Percentiles rank a stretch among this genome's conserved stretches.
These are phyloP conservation scores for Zizania palustris DNA, from an alignment of 202 grass and related monocot genomes.

Conservation along the genomic window DNA sequence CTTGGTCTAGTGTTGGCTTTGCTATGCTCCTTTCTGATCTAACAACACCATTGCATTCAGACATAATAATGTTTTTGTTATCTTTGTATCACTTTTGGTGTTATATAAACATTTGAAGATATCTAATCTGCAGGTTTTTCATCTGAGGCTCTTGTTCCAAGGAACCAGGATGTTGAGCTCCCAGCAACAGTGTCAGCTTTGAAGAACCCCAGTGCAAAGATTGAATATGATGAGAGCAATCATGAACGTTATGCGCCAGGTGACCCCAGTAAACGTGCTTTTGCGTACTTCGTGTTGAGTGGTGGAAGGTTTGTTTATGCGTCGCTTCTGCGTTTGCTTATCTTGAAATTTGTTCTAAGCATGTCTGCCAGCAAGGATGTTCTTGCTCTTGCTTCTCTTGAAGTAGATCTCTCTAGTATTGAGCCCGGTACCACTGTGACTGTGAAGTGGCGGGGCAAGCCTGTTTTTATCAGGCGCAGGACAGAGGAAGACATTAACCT, in stretches of 20 bases:
- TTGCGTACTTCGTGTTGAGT: constrained; percentile 91
- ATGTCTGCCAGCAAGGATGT: constrained; percentile 95
- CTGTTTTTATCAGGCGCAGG: constrained; percentile 85
- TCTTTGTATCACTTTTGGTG: constrained; percentile 2
- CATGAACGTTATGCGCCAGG: constrained; percentile 76
- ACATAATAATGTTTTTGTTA: constrained; percentile 28
- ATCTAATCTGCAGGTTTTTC: constrained; percentile 62
- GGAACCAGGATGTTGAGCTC: constrained; percentile 64
- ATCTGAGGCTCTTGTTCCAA: constrained; percentile 69
- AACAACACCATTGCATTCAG: background rate
- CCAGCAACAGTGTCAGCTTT: constrained; percentile 66
- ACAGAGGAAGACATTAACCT: constrained; percentile 85
- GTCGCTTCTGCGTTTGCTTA: constrained; percentile 70
- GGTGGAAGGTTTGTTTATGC: constrained; percentile 89
- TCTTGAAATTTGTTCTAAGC: constrained; percentile 86
- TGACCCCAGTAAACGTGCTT: constrained; percentile 82
- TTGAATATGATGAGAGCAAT: constrained; percentile 73
- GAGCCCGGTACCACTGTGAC: constrained; percentile 84
- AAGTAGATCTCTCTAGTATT: constrained; percentile 85
- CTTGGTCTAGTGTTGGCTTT: background rate
- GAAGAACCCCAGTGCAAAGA: constrained; percentile 78
- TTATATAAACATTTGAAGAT: constrained; percentile 31
- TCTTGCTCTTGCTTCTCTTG: constrained; percentile 74
- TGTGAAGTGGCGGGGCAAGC: constrained; percentile 94
- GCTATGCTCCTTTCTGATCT: constrained; percentile 25